These are phyloP conservation scores for Phanerochaete sordida DNA, from an alignment of 768 basidiomycete genomes.

Conservation along the genomic window DNA sequence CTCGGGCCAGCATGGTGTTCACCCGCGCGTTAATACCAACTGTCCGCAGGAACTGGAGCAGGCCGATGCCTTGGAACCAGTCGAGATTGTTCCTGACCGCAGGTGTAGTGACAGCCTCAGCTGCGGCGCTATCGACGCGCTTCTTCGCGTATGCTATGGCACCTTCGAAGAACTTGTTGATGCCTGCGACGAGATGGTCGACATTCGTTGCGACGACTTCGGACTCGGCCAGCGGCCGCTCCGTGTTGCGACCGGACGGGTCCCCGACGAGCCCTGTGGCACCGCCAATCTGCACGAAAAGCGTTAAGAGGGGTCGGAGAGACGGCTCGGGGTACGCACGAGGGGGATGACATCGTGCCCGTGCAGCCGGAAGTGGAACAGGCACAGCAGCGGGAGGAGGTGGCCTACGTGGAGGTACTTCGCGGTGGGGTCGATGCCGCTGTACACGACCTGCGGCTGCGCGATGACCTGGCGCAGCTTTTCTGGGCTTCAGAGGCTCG, in stretches of 20 bases:
- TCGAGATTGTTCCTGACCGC: conserved; percentile 63
- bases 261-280: conserved; percentile 97
- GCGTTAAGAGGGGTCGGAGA: conserved; percentile 1
- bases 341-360: conserved; percentile 84
- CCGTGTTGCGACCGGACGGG: conserved; percentile 84
- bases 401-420: conserved; percentile 90
- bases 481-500: conserved; percentile 4
- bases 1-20: conserved; percentile 85
- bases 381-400: conserved; percentile 79
- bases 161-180: conserved; percentile 69
- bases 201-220: conserved; percentile 67
- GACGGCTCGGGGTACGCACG: conserved; percentile 44
- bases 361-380: conserved; percentile 84
- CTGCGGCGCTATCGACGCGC: conserved; percentile 18
- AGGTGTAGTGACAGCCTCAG: conserved; percentile 21
- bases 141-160: conserved; percentile 59
- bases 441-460: conserved; percentile 60
- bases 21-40: conserved; percentile 81
- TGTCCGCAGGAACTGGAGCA: conserved; percentile 81
- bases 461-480: conserved; percentile 2
- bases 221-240: conserved; percentile 66
- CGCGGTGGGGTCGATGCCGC: conserved; percentile 93
- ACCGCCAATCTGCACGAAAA: conserved; percentile 75
- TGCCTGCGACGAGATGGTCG: conserved; percentile 51
- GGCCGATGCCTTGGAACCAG: conserved; percentile 71